Base-by-base conservation (phyloP, 2,329 filamentous ascomycete species). In the Hypoxylon sp. region DNA sequence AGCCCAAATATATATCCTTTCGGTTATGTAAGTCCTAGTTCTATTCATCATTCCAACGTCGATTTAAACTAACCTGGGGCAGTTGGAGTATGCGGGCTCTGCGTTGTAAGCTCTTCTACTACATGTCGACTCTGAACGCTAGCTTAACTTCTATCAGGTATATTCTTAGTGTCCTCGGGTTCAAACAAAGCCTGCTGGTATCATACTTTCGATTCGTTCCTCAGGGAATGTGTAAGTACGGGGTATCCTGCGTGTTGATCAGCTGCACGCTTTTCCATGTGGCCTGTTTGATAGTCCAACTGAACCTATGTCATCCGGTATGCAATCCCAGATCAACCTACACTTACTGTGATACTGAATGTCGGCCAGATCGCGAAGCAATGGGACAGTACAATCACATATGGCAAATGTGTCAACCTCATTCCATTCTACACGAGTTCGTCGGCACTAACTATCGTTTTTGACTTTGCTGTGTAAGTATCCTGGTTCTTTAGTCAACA, bases 381-480 rank as follows among this genome's bases (percentile, higher is more conserved):
- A 21, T 70, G 54, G 51, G 62, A 70, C 15, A 47, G 37, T n/a
- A 46, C n/a, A 19, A 42, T 65, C 32, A 27, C 52, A 13, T 8
- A 48, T 17, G 66, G 66, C 2, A 47, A 39, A 56, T 69, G 67
- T 21, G 27, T 66, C 11, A 42, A 66, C 27, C 5, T 42, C 15
- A 29, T 61, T 15, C 19, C 57, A 8, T 65, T 59, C 48, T 65
- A 65, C 19, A 21, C n/a, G 15, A 35, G 32, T 24, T 62, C 56
- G 7, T 62, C 67, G 19, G 29, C 56, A 19, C 24, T 70, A n/a
- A 58, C 64, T 4, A 54, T 70, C 8, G 29, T 68, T 6, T 65
- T 67, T 19, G 68, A 70, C 51, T 70, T 67, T 15, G 31, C 48
- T 52, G 65, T 70, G 68, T 70, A 57, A 65, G 64, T 59, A n/a